phyloP scores from a whole-genome alignment of 1,139 yeast species.

The Yamadazyma epiphylla region DNA sequence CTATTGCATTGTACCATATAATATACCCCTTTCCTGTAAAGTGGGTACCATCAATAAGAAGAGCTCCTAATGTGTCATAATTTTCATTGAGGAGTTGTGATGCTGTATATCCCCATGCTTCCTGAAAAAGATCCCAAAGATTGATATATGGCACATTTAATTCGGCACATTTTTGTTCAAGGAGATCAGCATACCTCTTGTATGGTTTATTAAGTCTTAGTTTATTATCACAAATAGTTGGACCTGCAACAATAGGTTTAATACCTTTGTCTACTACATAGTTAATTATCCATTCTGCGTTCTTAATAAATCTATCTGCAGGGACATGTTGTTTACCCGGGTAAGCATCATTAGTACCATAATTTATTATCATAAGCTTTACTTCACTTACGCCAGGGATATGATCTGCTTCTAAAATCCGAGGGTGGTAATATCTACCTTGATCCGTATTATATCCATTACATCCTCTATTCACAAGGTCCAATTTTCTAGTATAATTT shows the following conservation, averaged over 20 bases:
- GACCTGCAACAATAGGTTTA: constrained; percentile 56
- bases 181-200: constrained; percentile 47
- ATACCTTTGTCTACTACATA: constrained; percentile 37
- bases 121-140: constrained; percentile 32
- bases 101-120: constrained; percentile 9
- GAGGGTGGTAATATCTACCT: constrained; percentile 43
- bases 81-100: constrained; percentile 14
- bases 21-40: constrained; percentile 59
- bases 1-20: constrained; percentile 43
- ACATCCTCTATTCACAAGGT: constrained; percentile 57
- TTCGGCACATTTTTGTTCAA: constrained; percentile 41
- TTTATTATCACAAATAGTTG: constrained; percentile 51
- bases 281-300: constrained; percentile 40
- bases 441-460: constrained; percentile 60
- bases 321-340: constrained; percentile 53
- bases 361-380: constrained; percentile 52
- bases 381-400: constrained; percentile 20
- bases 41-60: constrained; percentile 62
- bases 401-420: constrained; percentile 42
- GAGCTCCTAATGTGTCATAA: constrained; percentile 14
- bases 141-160: constrained; percentile 50
- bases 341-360: constrained; percentile 72
- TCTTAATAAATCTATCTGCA: constrained; percentile 42
- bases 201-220: constrained; percentile 21
- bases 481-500: constrained; percentile 53